These are phyloP conservation scores for Rhodomyrtus psidioides DNA, from an alignment of 441 rosid species.

Conservation along the genomic window DNA sequence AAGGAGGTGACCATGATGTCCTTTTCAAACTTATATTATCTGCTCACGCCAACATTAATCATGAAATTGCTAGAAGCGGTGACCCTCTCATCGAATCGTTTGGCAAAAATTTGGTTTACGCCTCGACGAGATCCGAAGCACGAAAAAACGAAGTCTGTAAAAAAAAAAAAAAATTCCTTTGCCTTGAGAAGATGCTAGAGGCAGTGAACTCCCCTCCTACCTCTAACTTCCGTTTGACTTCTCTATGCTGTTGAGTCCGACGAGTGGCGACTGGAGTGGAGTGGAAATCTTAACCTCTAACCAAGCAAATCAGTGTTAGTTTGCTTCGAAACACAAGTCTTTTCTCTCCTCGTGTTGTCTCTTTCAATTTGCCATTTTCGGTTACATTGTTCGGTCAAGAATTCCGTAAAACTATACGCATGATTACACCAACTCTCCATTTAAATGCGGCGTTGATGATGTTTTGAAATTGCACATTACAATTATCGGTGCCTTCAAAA, in stretches of 20 bases:
- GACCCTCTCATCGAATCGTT: background rate
- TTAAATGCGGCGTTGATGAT: background rate
- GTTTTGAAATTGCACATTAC: background rate
- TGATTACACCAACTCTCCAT: too few species aligned
- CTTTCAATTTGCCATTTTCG: background rate
- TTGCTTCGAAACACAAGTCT: background rate
- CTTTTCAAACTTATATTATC: background rate
- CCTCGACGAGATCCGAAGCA: too few species aligned
- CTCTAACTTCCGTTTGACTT: background rate
- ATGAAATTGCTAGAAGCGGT: accelerated
- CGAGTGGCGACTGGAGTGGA: background rate
- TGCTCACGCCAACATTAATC: background rate
- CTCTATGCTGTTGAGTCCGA: background rate
- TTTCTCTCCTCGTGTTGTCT: background rate
- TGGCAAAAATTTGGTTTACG: background rate
- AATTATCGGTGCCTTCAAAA: background rate
- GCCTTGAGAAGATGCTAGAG: background rate
- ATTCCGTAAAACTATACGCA: accelerated
- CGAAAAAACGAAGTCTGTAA: background rate
- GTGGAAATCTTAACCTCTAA: background rate
- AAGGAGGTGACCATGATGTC: background rate
- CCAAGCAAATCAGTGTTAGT: background rate
- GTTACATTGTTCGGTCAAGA: background rate
- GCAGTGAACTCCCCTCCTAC: background rate
- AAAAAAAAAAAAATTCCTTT: too few species aligned